Evolutionary conservation across 805 yeast genomes (phyloP), one percentile per base, ranked within the genome.

Genomic region (Lachancea fermentati): DNA sequence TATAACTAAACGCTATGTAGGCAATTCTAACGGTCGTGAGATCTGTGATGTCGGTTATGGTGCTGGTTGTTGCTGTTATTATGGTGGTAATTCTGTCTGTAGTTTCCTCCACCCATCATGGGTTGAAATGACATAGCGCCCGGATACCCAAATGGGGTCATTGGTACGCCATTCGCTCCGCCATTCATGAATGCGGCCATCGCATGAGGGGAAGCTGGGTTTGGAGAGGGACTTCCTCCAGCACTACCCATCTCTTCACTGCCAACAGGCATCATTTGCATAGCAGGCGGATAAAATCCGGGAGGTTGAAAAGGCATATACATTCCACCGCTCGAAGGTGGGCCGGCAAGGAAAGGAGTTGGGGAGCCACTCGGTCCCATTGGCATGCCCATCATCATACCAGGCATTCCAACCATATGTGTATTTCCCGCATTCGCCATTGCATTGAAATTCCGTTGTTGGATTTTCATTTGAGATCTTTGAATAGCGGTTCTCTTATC

Each of bases 261-360:
- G 55, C 57, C 52, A 46, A 54, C 44, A 31, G 59, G 53, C 50
- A 55, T 49, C 31, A 53, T 62, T 19, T 53, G 54, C 57, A 59
- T 57, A 4, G 54, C 47, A 19, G 63, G 64, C 34, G 57, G 58
- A 40, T 55, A 57, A 50, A 58, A 48, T 13, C 63, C 61, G 42
- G 58, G 63, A 9, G 62, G 62, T 42, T 60, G 65, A 42, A 53
- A 55, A 30, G 65, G 65, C 52, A 58, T 50, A 29, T 58, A 60
- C 61, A 58, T 55, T 2, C 57, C 57, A 48, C 52, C 50, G 19
- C 41, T 42, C 5, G 41, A 36, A 4, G 31, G 34, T 12, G 42
- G 48, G 2, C 52, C 58, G 39, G 45, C 48, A 55, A 57, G 49
- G 51, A 57, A 51, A 7, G 60, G 57, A 24, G 45, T 49, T 28